phyloP scores from a whole-genome alignment of 1,139 yeast species.

The Debaryomycetaceae sp. region DNA sequence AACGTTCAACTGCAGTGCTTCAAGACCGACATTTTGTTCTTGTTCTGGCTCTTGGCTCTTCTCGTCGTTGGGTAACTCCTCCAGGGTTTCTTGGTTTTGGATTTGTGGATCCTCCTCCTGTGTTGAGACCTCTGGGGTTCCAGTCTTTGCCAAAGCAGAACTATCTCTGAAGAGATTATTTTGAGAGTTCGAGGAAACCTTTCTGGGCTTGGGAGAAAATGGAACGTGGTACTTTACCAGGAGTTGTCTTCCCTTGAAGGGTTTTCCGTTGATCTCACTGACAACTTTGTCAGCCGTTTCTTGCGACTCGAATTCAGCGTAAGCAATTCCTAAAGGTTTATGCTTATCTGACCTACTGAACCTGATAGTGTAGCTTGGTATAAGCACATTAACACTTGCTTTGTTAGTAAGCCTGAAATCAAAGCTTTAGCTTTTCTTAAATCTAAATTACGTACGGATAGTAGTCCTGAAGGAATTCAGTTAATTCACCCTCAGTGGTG shows the following conservation, averaged over 20 bases:
- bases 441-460: slow-evolving; percentile 11
- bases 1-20: neutral
- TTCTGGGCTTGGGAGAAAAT: slow-evolving; percentile 23
- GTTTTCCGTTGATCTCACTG: slow-evolving; percentile 36
- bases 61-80: neutral
- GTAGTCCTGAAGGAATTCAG: slow-evolving; percentile 24
- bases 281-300: slow-evolving; percentile 51
- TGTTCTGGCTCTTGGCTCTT: neutral
- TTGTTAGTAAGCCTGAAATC: too few relatives aligned
- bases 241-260: slow-evolving; percentile 36
- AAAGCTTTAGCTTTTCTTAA: too few relatives aligned
- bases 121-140: neutral
- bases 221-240: slow-evolving; percentile 39
- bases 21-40: slow-evolving; percentile 1
- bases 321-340: slow-evolving; percentile 61
- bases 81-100: neutral
- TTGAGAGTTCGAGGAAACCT: neutral
- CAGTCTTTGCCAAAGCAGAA: neutral
- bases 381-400: slow-evolving; percentile 41
- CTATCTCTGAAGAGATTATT: neutral
- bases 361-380: slow-evolving; percentile 54
- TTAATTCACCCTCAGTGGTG: slow-evolving; percentile 45
- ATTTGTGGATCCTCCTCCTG: slow-evolving; percentile 6
- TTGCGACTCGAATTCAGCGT: slow-evolving; percentile 53
- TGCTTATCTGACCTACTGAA: slow-evolving; percentile 37